Evolutionary conservation across 2,329 filamentous ascomycete genomes (phyloP).

Genomic region (Colletotrichum kahawae): DNA sequence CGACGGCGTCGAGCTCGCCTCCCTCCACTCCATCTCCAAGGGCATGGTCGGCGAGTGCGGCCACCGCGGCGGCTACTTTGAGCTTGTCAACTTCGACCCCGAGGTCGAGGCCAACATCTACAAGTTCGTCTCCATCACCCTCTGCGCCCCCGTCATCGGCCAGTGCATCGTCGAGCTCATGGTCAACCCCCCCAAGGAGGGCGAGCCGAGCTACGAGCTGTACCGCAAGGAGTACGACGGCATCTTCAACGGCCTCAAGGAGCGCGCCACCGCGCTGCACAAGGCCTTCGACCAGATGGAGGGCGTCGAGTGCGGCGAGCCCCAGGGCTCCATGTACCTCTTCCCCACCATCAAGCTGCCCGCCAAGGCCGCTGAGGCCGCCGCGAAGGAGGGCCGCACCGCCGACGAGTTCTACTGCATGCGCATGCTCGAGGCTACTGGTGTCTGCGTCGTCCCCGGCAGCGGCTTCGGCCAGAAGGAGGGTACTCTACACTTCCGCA

Average conservation of each 20-base stretch:
- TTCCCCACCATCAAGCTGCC: conserved; percentile 92
- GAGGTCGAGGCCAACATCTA: conserved; percentile 93
- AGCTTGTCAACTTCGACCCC: conserved; percentile 87
- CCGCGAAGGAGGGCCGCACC: conserved; percentile 72
- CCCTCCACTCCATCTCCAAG: conserved; percentile 93
- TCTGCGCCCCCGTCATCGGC: conserved; percentile 93
- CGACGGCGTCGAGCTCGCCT: conserved; percentile 86
- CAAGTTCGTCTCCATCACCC: conserved; percentile 97
- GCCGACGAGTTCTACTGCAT: conserved; percentile 96
- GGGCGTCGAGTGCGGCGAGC: conserved; percentile 87
- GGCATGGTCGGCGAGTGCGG: conserved; percentile 99
- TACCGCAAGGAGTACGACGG: conserved; percentile 85
- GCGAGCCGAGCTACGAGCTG: conserved; percentile 82
- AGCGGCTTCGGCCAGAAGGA: conserved; percentile 94
- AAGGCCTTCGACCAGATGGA: conserved; percentile 94
- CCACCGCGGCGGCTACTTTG: conserved; percentile 96
- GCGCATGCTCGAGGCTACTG: conserved; percentile 88
- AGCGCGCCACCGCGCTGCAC: conserved; percentile 85
- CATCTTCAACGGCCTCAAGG: conserved; percentile 79
- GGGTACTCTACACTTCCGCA: conserved; percentile 90
- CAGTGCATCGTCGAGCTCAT: conserved; percentile 97
- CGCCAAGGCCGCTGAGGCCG: conserved; percentile 76
- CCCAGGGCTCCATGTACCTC: conserved; percentile 97
- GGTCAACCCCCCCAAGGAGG: conserved; percentile 90
- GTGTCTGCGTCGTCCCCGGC: conserved; percentile 92